Evolutionary conservation across 2,329 filamentous ascomycete species (phyloP).

Genomic region (Paracamarosporium sp.): DNA sequence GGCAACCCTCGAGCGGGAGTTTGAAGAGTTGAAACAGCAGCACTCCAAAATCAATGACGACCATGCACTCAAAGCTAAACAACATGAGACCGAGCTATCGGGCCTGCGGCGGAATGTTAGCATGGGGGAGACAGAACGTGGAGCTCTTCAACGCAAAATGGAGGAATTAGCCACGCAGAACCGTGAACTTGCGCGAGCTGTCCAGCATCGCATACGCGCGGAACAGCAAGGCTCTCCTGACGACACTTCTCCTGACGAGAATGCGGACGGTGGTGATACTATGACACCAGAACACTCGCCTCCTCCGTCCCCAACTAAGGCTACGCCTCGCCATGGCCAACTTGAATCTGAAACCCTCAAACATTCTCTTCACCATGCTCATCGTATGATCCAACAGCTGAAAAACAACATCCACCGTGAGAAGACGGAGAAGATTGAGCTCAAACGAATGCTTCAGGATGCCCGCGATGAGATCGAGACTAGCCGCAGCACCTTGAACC

Average conservation of each 20-base stretch:
- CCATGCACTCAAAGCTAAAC: slow-evolving; percentile 76
- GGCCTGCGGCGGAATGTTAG: slow-evolving; percentile 80
- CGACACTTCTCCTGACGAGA: slow-evolving; percentile 54
- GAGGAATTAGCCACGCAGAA: slow-evolving; percentile 90
- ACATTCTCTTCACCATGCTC: slow-evolving; percentile 91
- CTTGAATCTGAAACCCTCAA: slow-evolving; percentile 96
- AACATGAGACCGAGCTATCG: slow-evolving; percentile 87
- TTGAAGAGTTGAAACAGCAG: slow-evolving; percentile 85
- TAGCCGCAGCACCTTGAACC: slow-evolving; percentile 60
- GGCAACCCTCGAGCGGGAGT: slow-evolving; percentile 77
- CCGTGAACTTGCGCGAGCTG: slow-evolving; percentile 84
- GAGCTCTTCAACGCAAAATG: slow-evolving; percentile 80
- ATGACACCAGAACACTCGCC: slow-evolving; percentile 88
- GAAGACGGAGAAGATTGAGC: slow-evolving; percentile 97
- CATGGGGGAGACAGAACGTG: slow-evolving; percentile 78
- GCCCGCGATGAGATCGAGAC: slow-evolving; percentile 88
- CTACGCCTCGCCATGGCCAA: slow-evolving; percentile 86
- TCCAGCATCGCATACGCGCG: slow-evolving; percentile 74
- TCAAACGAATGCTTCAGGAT: slow-evolving; percentile 94
- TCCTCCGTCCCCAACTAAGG: slow-evolving; percentile 87
- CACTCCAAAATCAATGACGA: slow-evolving; percentile 84
- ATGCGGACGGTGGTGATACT: slow-evolving; percentile 63
- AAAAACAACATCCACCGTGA: slow-evolving; percentile 95
- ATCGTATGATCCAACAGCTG: slow-evolving; percentile 94
- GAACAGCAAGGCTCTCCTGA: slow-evolving; percentile 67